A percentile compares a stretch with the other conserved stretches of the same genome.
These are phyloP conservation scores for Fremontodendron californicum DNA, from an alignment of 345 rosid genomes.

Conservation along the genomic window DNA sequence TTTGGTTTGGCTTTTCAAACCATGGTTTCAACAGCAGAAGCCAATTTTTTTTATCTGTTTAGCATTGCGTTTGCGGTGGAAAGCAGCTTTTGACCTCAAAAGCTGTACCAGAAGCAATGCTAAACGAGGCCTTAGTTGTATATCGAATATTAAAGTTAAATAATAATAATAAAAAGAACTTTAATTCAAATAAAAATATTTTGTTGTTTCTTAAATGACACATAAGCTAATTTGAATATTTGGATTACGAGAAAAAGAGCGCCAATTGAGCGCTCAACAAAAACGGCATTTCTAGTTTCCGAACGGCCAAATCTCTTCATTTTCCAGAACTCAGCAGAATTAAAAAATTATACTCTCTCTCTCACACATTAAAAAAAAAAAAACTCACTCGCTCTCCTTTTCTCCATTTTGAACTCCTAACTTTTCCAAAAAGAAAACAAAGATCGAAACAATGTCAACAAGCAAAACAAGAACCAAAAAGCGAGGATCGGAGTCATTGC, in stretches of 20 bases:
- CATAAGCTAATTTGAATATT: background rate
- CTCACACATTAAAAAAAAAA: background rate
- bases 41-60: no score
- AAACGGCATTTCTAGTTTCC: background rate
- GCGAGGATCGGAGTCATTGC: conserved; percentile 33
- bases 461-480: conserved; percentile 36
- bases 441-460: conserved; percentile 27
- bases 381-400: background rate
- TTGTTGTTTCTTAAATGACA: no score
- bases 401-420: background rate
- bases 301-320: background rate
- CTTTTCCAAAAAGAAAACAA: background rate
- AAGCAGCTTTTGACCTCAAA: no score
- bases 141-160: no score
- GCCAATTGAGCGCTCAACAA: background rate
- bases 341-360: background rate
- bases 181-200: no score
- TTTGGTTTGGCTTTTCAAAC: no score
- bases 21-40: no score
- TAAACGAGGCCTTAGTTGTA: no score
- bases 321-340: background rate
- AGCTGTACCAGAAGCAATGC: no score
- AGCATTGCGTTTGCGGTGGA: no score
- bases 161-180: no score
- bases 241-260: background rate